Percentiles rank a stretch among this genome's conserved stretches.
These are phyloP conservation scores for Lactarius psammicola DNA, from an alignment of 768 basidiomycete species.

Conservation along the genomic window DNA sequence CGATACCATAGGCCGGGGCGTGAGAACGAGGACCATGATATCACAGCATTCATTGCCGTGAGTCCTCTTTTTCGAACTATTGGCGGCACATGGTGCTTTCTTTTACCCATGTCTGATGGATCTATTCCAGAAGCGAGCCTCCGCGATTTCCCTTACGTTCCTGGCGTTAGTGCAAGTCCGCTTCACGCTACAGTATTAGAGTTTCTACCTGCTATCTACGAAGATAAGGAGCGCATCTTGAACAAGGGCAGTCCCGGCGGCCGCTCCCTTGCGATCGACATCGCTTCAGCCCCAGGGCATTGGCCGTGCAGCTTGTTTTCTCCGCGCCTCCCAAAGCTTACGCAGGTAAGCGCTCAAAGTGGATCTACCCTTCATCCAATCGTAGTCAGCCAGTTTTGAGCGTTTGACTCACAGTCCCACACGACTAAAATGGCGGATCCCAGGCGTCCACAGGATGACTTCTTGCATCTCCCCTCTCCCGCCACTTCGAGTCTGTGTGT, in stretches of 20 bases:
- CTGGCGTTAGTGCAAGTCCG: neutral
- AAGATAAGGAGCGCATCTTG: neutral
- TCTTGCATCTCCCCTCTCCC: neutral
- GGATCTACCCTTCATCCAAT: neutral
- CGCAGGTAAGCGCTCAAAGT: constrained; percentile 3
- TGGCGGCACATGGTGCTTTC: neutral
- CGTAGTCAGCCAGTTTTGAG: constrained; percentile 22
- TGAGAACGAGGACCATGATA: constrained; percentile 3
- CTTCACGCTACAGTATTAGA: neutral
- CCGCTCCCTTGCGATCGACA: neutral
- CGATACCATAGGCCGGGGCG: neutral
- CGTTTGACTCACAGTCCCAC: constrained; percentile 18
- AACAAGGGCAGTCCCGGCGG: neutral
- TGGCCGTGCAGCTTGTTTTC: no score
- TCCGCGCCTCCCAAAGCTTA: constrained; percentile 11
- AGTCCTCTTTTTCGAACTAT: neutral
- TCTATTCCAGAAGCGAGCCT: constrained; percentile 18
- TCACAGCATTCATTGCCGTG: neutral
- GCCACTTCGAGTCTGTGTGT: constrained; percentile 3
- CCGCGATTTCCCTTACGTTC: constrained; percentile 14
- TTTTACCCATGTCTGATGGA: constrained; percentile 13
- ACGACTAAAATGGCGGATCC: constrained; percentile 24
- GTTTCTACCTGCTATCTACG: neutral
- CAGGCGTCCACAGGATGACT: neutral
- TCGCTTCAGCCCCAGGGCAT: neutral